These are phyloP conservation scores for Histomonas meleagridis DNA, from an alignment of 208 protist genomes.

Conservation along the genomic window DNA sequence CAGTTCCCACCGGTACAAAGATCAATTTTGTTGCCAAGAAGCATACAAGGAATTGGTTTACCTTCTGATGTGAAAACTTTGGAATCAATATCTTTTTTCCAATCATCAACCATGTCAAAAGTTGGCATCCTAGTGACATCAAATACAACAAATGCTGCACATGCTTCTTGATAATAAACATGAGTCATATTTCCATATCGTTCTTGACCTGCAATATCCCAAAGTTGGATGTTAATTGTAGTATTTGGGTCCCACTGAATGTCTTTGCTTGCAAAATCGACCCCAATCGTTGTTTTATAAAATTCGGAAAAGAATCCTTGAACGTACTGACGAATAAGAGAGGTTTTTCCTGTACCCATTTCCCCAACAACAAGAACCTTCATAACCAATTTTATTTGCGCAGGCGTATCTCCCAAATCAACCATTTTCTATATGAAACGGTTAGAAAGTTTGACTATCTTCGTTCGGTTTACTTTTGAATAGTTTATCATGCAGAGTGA, in stretches of 20 bases:
- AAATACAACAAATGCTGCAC: conserved; percentile 24
- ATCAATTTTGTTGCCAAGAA: conserved; percentile 24
- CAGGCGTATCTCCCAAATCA: no score
- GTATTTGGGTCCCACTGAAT: background rate
- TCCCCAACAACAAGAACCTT: conserved; percentile 36
- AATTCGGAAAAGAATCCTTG: background rate
- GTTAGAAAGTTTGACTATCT: no score
- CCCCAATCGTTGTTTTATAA: conserved; percentile 18
- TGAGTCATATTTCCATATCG: background rate
- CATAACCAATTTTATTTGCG: background rate
- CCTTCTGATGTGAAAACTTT: background rate
- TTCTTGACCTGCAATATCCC: conserved; percentile 36
- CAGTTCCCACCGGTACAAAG: background rate
- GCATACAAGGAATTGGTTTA: background rate
- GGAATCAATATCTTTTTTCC: conserved; percentile 35
- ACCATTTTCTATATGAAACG: no score
- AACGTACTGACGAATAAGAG: background rate
- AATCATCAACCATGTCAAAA: background rate
- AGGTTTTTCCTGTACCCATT: conserved; percentile 27
- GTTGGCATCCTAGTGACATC: background rate
- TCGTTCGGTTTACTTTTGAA: no score
- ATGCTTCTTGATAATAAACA: conserved; percentile 13
- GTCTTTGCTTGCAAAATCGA: conserved; percentile 26
- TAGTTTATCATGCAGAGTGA: no score
- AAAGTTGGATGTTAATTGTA: background rate